Evolutionary conservation across 116 monocot species (phyloP).

Genomic region (Thalassia testudinum): DNA sequence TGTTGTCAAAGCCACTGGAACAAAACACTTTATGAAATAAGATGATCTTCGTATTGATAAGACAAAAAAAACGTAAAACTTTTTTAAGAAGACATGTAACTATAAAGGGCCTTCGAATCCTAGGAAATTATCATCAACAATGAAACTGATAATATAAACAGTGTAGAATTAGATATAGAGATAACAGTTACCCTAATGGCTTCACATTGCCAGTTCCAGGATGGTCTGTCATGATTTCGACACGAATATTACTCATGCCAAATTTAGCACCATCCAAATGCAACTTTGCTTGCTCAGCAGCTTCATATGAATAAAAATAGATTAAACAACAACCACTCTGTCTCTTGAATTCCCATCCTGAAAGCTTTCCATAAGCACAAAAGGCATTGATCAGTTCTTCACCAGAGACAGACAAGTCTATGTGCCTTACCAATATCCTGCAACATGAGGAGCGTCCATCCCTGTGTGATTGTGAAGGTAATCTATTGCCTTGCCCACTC

Average conservation of each 20-base stretch:
- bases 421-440: slow-evolving; percentile 35
- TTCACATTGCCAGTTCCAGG: slow-evolving; percentile 5
- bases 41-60: slow-evolving; percentile 10
- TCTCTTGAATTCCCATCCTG: slow-evolving; percentile 31
- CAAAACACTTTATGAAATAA: slow-evolving; percentile 11
- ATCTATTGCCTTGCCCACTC: slow-evolving; percentile 10
- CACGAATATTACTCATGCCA: slow-evolving; percentile 22
- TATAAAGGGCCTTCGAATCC: too few relatives aligned
- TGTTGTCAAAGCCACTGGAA: slow-evolving; percentile 24
- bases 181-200: neutral
- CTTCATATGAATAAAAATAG: slow-evolving; percentile 28
- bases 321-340: slow-evolving; percentile 31
- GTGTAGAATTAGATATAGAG: neutral
- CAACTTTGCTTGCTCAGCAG: slow-evolving; percentile 25
- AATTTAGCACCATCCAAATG: slow-evolving; percentile 47
- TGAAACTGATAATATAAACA: too few relatives aligned
- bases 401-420: slow-evolving; percentile 33
- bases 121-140: too few relatives aligned
- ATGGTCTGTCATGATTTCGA: slow-evolving; percentile 26
- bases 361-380: slow-evolving; percentile 38
- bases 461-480: slow-evolving; percentile 1
- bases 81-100: slow-evolving; percentile 1
- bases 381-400: slow-evolving; percentile 43
- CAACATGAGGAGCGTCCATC: slow-evolving; percentile 19
- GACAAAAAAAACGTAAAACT: neutral